phyloP scores from a whole-genome alignment of 1,284 basidiomycete species.

The Trichosporon sp. region DNA sequence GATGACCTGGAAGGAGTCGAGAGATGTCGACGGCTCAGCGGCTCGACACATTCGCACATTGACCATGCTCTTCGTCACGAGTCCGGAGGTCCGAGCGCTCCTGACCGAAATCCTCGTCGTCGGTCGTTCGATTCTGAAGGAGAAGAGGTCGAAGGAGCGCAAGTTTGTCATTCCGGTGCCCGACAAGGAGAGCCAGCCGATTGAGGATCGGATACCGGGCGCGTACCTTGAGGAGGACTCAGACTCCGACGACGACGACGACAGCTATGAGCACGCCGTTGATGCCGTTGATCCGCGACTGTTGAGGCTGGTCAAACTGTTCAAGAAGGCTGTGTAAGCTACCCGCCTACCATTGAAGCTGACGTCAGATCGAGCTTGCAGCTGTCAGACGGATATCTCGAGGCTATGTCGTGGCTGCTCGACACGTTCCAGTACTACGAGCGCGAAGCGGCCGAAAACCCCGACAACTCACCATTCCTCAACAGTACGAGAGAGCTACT shows the following conservation, averaged over 20 bases:
- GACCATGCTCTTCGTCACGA: slow-evolving; percentile 23
- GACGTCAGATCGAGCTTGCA: slow-evolving; percentile 20
- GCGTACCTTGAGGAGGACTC: slow-evolving; percentile 45
- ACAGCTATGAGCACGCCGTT: slow-evolving; percentile 20
- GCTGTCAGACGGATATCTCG: slow-evolving; percentile 21
- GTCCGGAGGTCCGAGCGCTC: slow-evolving; percentile 21
- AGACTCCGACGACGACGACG: slow-evolving; percentile 18
- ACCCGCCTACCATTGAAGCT: background rate
- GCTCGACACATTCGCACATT: slow-evolving; percentile 21
- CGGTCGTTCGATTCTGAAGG: background rate
- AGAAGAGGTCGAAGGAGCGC: slow-evolving; percentile 1
- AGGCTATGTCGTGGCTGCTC: slow-evolving; percentile 30
- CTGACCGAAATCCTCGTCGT: slow-evolving; percentile 14
- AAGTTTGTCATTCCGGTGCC: slow-evolving; percentile 12
- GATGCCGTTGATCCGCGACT: slow-evolving; percentile 58
- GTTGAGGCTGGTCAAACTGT: slow-evolving; percentile 38
- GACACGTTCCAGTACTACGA: slow-evolving; percentile 31
- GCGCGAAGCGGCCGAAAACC: slow-evolving; percentile 35
- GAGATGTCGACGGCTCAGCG: slow-evolving; percentile 16
- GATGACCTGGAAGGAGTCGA: slow-evolving; percentile 20
- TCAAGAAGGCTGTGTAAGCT: slow-evolving; percentile 59
- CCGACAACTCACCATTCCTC: background rate
- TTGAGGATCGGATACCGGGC: slow-evolving; percentile 32
- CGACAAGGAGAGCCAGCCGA: slow-evolving; percentile 14
- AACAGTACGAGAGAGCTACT: slow-evolving; percentile 54